phyloP scores from a whole-genome alignment of 768 basidiomycete species.

The Flagelloscypha sp. region DNA sequence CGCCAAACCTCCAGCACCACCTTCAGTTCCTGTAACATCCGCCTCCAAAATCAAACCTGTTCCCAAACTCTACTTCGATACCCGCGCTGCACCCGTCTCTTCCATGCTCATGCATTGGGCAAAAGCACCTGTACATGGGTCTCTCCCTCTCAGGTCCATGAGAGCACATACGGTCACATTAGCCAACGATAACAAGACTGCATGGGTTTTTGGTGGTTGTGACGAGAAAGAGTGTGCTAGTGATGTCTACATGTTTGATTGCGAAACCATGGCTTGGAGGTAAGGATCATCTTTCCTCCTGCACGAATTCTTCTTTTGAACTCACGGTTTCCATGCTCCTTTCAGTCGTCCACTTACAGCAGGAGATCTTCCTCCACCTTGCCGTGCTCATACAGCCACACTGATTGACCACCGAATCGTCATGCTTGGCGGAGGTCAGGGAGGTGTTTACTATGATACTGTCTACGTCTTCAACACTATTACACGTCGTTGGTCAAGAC shows the following conservation, averaged over 20 bases:
- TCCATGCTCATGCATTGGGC: slow-evolving; percentile 84
- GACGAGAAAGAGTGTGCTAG: slow-evolving; percentile 69
- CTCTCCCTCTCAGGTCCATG: slow-evolving; percentile 57
- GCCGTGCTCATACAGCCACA: slow-evolving; percentile 83
- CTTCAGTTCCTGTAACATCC: too few species aligned
- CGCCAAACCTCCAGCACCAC: too few species aligned
- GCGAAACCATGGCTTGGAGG: too few species aligned
- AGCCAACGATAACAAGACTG: slow-evolving; percentile 74
- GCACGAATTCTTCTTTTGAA: slow-evolving; percentile 1
- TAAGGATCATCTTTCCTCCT: slow-evolving; percentile 11
- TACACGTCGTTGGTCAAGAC: slow-evolving; percentile 56
- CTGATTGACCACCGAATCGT: slow-evolving; percentile 74
- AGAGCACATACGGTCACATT: slow-evolving; percentile 81
- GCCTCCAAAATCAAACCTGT: too few species aligned
- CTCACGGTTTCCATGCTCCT: slow-evolving; percentile 49
- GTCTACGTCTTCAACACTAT: slow-evolving; percentile 79
- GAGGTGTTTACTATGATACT: slow-evolving; percentile 72
- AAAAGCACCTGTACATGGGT: slow-evolving; percentile 69
- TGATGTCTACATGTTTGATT: slow-evolving; percentile 82
- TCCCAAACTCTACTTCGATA: slow-evolving; percentile 56
- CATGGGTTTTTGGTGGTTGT: slow-evolving; percentile 87
- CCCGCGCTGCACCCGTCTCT: slow-evolving; percentile 51
- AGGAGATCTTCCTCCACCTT: slow-evolving; percentile 77
- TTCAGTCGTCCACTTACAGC: slow-evolving; percentile 80
- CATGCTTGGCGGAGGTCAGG: slow-evolving; percentile 83